Evolutionary conservation across 495 filamentous ascomycete species (phyloP), one percentile per base, ranked within the genome.

Genomic region (Daldinia loculata): DNA sequence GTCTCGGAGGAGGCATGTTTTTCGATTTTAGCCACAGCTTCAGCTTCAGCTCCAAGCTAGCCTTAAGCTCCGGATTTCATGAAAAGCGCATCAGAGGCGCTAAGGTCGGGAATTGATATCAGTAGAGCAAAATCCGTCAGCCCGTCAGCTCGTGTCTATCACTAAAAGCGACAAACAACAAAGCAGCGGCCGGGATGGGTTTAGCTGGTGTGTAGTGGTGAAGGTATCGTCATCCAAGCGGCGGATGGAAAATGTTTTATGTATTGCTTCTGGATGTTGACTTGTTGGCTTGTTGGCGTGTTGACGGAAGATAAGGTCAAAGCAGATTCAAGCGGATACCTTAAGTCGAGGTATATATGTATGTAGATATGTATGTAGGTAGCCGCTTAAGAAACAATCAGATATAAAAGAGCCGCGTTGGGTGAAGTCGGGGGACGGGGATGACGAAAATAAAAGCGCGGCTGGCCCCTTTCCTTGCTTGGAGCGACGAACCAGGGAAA

Each of bases 141-240:
- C 53, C 64, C 70, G 60, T 64, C 56, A 62, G 66, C 67, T 30
- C 50, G 71, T 67, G 63, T 66, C 67, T 63, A 27, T 68, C 67
- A 67, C 71, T 70, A 4, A 38, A 38, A 59, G 71, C 67, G 62
- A 70, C 67, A 74, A 74, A 74, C 59, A 59, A 74, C 71, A 61
- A 66, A 70, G 53, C 66, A 38, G 59, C 71, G 67, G 57, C 63
- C 61, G 62, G 63, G 63, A 43, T 58, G 36, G 14, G 0, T 60
- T 61, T 63, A 58, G 57, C 38, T 59, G 59, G 48, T 59, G 45
- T 56, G 53, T 29, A 26, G 51, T 58, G 41, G 55, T 58, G 58
- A 34, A 63, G 61, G 32, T 73, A 67, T 70, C 63, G 62, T 74
- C 71, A 74, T 74, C 63, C 62, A 67, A 30, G 17, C 30, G 61